Evolutionary conservation across 352 stramenopile genomes (phyloP).

Genomic region (Globisporangium nunn): DNA sequence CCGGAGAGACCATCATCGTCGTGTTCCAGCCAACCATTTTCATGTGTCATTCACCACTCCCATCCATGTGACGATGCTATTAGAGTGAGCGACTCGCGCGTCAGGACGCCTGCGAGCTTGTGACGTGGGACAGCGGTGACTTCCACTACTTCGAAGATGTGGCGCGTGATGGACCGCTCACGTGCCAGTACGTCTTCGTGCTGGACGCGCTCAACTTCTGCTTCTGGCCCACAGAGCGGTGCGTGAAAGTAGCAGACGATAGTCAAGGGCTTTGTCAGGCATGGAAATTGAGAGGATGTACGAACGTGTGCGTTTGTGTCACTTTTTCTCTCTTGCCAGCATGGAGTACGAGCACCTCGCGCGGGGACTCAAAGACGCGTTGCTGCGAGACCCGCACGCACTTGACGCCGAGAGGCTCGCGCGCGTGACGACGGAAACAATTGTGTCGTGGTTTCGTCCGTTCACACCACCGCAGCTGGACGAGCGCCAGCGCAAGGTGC

Average conservation of each 20-base stretch:
- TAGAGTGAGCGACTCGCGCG: slow-evolving; percentile 20
- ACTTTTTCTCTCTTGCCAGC: slow-evolving; percentile 16
- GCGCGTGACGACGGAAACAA: slow-evolving; percentile 27
- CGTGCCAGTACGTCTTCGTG: slow-evolving; percentile 85
- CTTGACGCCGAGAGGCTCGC: slow-evolving; percentile 51
- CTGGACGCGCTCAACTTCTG: slow-evolving; percentile 89
- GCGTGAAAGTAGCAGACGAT: no score
- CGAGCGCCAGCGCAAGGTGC: slow-evolving; percentile 55
- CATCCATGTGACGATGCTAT: neutral
- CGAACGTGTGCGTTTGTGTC: no score
- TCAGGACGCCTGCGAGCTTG: slow-evolving; percentile 27
- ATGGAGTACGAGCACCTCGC: slow-evolving; percentile 88
- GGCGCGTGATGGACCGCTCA: slow-evolving; percentile 51
- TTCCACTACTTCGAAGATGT: slow-evolving; percentile 84
- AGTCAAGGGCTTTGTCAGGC: no score
- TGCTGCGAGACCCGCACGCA: slow-evolving; percentile 42
- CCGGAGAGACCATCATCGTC: no score
- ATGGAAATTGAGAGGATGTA: no score
- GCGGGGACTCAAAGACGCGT: slow-evolving; percentile 57
- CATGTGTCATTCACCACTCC: neutral
- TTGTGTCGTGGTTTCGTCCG: slow-evolving; percentile 59
- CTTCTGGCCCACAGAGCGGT: slow-evolving; percentile 83
- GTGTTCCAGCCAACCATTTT: no score
- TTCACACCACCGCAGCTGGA: slow-evolving; percentile 51
- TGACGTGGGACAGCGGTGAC: slow-evolving; percentile 72